Conservation (phyloP, 2,329 filamentous ascomycete species). For the Aquanectria penicillioides region DNA sequence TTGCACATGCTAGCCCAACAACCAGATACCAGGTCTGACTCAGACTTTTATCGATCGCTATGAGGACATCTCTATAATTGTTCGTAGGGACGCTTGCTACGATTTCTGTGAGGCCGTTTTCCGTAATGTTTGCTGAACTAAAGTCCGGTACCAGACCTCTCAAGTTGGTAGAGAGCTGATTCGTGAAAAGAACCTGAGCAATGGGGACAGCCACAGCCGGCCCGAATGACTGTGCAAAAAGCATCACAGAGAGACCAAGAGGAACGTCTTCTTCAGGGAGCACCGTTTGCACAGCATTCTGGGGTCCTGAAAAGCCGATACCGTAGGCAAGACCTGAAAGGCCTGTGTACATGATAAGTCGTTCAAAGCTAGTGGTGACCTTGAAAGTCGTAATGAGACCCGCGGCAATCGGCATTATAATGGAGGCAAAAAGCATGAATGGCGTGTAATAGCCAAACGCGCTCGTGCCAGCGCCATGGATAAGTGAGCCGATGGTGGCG, state of each 20-base stretch:
- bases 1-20: conserved; percentile 15
- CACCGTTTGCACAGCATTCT: conserved; percentile 24
- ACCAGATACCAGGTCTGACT: conserved; percentile 25
- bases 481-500: conserved; percentile 17
- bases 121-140: background rate
- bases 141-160: background rate
- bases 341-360: conserved; percentile 14
- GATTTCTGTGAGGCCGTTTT: conserved; percentile 14
- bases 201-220: conserved; percentile 28
- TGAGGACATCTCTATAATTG: background rate
- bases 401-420: conserved; percentile 15
- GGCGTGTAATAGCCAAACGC: conserved; percentile 22
- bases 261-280: conserved; percentile 21
- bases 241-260: conserved; percentile 32
- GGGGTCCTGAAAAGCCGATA: conserved; percentile 22
- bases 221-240: conserved; percentile 34
- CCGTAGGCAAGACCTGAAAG: conserved; percentile 23
- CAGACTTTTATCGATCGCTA: conserved; percentile 2
- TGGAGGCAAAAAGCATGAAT: conserved; percentile 26
- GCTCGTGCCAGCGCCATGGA: conserved; percentile 25
- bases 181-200: conserved; percentile 33
- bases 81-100: background rate
- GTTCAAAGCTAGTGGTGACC: conserved; percentile 2
- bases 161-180: conserved; percentile 22
- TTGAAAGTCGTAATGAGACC: conserved; percentile 23